Evolutionary conservation across 1,284 basidiomycete species (phyloP).

Genomic region (Irpex sp.): DNA sequence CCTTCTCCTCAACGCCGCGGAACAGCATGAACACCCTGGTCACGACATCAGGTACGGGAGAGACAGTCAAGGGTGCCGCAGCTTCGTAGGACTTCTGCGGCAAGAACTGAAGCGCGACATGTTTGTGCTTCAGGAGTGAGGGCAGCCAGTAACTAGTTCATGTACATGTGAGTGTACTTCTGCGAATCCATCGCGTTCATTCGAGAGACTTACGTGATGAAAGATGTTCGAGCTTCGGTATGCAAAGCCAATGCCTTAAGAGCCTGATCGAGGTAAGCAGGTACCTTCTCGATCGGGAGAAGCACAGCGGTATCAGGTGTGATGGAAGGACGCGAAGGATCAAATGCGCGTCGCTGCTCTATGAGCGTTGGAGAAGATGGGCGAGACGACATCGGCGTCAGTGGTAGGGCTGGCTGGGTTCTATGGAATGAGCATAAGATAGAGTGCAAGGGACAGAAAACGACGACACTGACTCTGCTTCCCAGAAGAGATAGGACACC

Average conservation of each 20-base stretch:
- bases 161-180: background rate
- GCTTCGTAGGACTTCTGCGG: conserved; percentile 37
- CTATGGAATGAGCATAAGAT: background rate
- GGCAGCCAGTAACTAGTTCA: conserved; percentile 34
- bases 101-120: conserved; percentile 42
- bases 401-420: background rate
- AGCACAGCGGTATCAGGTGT: background rate
- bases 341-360: background rate
- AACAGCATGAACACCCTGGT: conserved; percentile 47
- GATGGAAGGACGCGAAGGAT: background rate
- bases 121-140: conserved; percentile 32
- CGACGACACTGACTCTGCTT: background rate
- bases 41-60: conserved; percentile 37
- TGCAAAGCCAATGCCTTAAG: background rate
- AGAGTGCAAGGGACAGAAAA: background rate
- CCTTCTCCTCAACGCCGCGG: conserved; percentile 28
- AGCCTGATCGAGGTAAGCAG: background rate
- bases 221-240: background rate
- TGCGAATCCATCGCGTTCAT: background rate
- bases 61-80: conserved; percentile 34
- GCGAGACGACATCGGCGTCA: background rate
- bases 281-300: background rate
- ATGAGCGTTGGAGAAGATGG: background rate
- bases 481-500: background rate
- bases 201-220: background rate